Conservation (phyloP, 768 basidiomycete genomes). For the Russula earlei region DNA sequence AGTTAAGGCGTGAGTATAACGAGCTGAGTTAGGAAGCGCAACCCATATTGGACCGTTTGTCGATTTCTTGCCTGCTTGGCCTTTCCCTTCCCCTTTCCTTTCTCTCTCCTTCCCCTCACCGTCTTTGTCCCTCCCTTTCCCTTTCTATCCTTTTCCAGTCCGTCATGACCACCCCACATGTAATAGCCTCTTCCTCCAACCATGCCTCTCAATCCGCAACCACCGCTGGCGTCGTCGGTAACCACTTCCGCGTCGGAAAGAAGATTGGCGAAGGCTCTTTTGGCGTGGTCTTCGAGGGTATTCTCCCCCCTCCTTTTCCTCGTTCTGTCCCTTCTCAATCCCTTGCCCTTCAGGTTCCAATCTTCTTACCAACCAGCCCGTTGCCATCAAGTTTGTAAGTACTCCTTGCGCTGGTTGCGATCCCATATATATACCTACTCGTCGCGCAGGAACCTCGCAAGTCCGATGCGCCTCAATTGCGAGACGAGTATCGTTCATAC, state of each 20-base stretch:
- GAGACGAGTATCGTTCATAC: constrained; percentile 97
- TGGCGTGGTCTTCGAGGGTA: constrained; percentile 95
- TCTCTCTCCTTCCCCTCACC: constrained; percentile 10
- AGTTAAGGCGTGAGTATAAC: background rate
- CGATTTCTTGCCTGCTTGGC: background rate
- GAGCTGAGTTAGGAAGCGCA: background rate
- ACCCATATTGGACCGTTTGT: background rate
- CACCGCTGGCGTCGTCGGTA: constrained; percentile 68
- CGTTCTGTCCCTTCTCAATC: background rate
- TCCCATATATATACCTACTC: constrained; percentile 11
- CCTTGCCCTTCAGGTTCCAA: constrained; percentile 59
- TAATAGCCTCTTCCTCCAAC: constrained; percentile 67
- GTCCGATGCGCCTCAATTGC: constrained; percentile 93
- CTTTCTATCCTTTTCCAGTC: constrained; percentile 5
- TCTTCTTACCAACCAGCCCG: constrained; percentile 73
- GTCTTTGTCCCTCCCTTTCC: constrained; percentile 15
- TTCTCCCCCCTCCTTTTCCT: constrained; percentile 20
- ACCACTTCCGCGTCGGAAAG: constrained; percentile 85
- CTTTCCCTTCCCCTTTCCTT: background rate
- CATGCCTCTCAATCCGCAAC: constrained; percentile 49
- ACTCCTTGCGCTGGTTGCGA: background rate
- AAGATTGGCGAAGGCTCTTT: constrained; percentile 99
- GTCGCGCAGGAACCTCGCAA: constrained; percentile 78
- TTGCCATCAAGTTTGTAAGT: constrained; percentile 95
- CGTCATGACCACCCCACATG: constrained; percentile 72